phyloP scores from a whole-genome alignment of 1,139 yeast species.

The Hyphopichia pseudoburtonii region DNA sequence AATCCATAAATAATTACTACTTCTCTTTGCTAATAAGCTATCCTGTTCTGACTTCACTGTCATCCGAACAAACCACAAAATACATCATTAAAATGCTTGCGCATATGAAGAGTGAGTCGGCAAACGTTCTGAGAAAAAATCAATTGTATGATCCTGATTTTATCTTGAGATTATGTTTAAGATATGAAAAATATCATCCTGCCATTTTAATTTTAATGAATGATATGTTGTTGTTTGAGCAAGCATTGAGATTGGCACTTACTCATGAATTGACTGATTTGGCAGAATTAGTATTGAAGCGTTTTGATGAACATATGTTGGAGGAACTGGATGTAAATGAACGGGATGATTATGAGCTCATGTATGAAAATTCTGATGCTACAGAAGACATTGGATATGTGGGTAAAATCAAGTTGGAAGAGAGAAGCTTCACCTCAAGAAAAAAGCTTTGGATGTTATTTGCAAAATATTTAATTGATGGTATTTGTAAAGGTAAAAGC shows the following conservation, averaged over 20 bases:
- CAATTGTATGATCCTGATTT: conserved; percentile 64
- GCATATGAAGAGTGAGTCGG: conserved; percentile 18
- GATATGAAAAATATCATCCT: conserved; percentile 56
- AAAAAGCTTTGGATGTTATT: conserved; percentile 76
- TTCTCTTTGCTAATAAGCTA: conserved; percentile 70
- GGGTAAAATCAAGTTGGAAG: conserved; percentile 31
- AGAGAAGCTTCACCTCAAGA: conserved; percentile 45
- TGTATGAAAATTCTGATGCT: conserved; percentile 8
- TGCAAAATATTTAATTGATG: conserved; percentile 56
- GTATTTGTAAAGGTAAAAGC: conserved; percentile 27
- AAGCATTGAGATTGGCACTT: conserved; percentile 77
- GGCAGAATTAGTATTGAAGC: conserved; percentile 42
- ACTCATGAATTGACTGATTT: conserved; percentile 59
- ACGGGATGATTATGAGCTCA: conserved; percentile 5
- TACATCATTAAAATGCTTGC: conserved; percentile 31
- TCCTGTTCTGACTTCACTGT: conserved; percentile 34
- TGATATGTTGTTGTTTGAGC: conserved; percentile 67
- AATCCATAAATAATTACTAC: conserved; percentile 67
- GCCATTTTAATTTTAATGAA: conserved; percentile 72
- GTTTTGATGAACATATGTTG: conserved; percentile 28
- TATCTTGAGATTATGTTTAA: conserved; percentile 70
- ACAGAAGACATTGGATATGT: conserved; percentile 17
- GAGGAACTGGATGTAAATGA: conserved; percentile 10
- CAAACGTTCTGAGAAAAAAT: conserved; percentile 8
- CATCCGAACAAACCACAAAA: conserved; percentile 28